These are phyloP conservation scores for Penicillium alfredii DNA, from an alignment of 495 filamentous ascomycete genomes.

Conservation along the genomic window DNA sequence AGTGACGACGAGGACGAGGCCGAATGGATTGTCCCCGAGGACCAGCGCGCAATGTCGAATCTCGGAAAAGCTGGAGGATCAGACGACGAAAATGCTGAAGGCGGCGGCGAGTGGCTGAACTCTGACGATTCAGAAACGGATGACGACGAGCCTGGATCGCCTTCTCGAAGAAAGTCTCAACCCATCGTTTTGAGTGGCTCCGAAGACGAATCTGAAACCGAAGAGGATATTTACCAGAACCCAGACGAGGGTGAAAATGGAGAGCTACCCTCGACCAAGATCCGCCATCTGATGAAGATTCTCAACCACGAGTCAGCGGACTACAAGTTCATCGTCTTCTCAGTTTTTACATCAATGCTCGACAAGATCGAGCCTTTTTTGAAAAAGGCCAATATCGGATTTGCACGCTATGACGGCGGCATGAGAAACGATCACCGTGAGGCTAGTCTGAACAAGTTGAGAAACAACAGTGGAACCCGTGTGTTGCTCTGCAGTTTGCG, in stretches of 20 bases:
- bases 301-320: conserved; percentile 67
- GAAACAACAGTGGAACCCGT: conserved; percentile 64
- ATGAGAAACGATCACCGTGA: conserved; percentile 95
- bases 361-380: conserved; percentile 95
- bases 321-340: conserved; percentile 97
- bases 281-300: conserved; percentile 73
- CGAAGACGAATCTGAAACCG: conserved; percentile 16
- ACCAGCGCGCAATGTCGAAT: conserved; percentile 47
- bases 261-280: conserved; percentile 77
- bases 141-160: conserved; percentile 38
- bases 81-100: conserved; percentile 81
- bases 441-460: conserved; percentile 68
- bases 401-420: conserved; percentile 86
- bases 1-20: conserved; percentile 65
- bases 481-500: conserved; percentile 88
- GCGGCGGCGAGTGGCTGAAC: conserved; percentile 70
- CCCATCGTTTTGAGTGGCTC: conserved; percentile 14
- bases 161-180: conserved; percentile 19
- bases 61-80: conserved; percentile 74
- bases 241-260: conserved; percentile 43
- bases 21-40: conserved; percentile 68
- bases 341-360: conserved; percentile 95
- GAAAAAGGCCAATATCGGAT: conserved; percentile 60
- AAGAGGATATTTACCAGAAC: conserved; percentile 38
- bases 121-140: conserved; percentile 58